These are phyloP conservation scores for Colletotrichum sp. DNA, from an alignment of 2,329 filamentous ascomycete genomes.

Conservation along the genomic window DNA sequence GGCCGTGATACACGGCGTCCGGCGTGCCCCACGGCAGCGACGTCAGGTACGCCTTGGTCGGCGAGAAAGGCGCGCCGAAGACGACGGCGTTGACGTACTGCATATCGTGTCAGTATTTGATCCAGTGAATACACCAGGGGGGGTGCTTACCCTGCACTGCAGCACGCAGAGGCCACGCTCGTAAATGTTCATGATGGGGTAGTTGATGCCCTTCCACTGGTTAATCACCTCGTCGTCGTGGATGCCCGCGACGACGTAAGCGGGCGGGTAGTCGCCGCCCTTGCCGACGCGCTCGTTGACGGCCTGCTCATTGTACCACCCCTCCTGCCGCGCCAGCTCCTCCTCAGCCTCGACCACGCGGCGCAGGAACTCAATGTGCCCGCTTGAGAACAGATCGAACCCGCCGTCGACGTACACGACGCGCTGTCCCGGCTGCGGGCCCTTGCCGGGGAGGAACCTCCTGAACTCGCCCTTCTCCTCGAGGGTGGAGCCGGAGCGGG, in stretches of 20 bases:
- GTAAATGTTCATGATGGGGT: conserved; percentile 99
- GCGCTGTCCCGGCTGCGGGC: conserved; percentile 76
- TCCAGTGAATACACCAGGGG: fast-evolving
- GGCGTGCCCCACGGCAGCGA: conserved; percentile 77
- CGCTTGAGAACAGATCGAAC: conserved; percentile 95
- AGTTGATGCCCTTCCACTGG: conserved; percentile 95
- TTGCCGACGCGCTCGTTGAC: conserved; percentile 66
- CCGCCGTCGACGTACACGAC: conserved; percentile 96
- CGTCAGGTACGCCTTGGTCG: conserved; percentile 78
- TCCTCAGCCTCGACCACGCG: conserved; percentile 78
- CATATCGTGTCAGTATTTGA: not conserved
- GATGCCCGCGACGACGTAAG: conserved; percentile 89
- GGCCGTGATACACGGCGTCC: conserved; percentile 91
- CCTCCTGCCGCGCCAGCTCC: conserved; percentile 66
- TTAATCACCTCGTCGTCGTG: conserved; percentile 97
- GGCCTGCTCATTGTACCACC: conserved; percentile 76
- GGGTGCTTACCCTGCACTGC: conserved; percentile 77
- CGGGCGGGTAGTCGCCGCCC: conserved; percentile 78
- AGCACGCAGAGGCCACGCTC: conserved; percentile 94
- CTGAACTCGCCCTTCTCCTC: conserved; percentile 71
- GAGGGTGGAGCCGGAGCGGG: conserved; percentile 46
- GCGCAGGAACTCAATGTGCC: conserved; percentile 93
- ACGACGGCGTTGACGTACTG: conserved; percentile 88
- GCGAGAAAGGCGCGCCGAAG: conserved; percentile 89
- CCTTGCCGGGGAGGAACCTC: conserved; percentile 73